These are phyloP conservation scores for Tolypocladium tundrense DNA, from an alignment of 2,329 filamentous ascomycete genomes.

Conservation along the genomic window DNA sequence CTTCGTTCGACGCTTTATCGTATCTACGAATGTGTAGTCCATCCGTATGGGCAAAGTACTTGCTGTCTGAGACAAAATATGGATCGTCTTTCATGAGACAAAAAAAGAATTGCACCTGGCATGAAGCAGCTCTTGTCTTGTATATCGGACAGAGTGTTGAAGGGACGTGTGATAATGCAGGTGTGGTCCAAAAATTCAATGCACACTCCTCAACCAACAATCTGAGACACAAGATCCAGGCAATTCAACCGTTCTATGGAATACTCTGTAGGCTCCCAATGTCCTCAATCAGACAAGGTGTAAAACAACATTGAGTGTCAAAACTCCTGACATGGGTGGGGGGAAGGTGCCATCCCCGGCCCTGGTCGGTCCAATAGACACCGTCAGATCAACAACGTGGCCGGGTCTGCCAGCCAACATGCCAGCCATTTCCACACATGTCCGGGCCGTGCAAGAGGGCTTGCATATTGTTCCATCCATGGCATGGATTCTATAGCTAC, in stretches of 20 bases:
- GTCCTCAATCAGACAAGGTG: not conserved
- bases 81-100: too few relatives aligned
- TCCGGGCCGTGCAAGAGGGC: not conserved
- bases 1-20: too few relatives aligned
- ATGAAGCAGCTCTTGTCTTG: too few relatives aligned
- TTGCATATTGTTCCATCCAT: not conserved
- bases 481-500: not conserved
- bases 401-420: not conserved
- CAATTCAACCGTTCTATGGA: too few relatives aligned
- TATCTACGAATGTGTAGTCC: too few relatives aligned
- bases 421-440: not conserved
- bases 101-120: too few relatives aligned
- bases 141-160: too few relatives aligned
- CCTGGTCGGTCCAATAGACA: not conserved
- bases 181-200: not conserved
- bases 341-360: not conserved
- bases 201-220: not conserved
- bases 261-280: too few relatives aligned
- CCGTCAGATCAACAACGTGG: not conserved
- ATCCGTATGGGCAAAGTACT: too few relatives aligned
- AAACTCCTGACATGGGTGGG: not conserved
- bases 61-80: too few relatives aligned
- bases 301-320: not conserved
- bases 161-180: too few relatives aligned
- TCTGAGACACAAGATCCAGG: not conserved